Evolutionary conservation across 2,329 filamentous ascomycete genomes (phyloP).

Genomic region (Phoma sp.): DNA sequence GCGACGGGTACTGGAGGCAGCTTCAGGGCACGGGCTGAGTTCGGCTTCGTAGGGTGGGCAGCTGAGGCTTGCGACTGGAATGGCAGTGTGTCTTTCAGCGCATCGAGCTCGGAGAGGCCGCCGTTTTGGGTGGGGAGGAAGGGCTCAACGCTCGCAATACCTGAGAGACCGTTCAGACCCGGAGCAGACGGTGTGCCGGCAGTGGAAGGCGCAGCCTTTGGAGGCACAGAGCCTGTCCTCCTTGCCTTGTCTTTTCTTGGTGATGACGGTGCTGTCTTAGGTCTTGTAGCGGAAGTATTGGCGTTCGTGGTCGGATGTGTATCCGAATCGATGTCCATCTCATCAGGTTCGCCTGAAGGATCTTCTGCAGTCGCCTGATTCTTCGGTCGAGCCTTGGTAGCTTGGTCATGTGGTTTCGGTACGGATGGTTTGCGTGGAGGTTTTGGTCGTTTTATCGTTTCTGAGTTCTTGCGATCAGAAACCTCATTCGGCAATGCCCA

Average conservation of each 20-base stretch:
- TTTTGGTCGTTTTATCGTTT: conserved; percentile 38
- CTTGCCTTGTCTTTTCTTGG: conserved; percentile 7
- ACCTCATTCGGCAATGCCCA: conserved; percentile 49
- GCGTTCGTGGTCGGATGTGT: conserved; percentile 32
- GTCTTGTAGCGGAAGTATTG: conserved; percentile 15
- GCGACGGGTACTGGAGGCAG: conserved; percentile 61
- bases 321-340: conserved; percentile 58
- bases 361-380: conserved; percentile 45
- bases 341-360: conserved; percentile 42
- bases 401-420: conserved; percentile 42
- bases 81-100: conserved; percentile 63
- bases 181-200: conserved; percentile 25
- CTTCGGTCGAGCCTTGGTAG: conserved; percentile 35
- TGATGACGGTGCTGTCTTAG: conserved; percentile 15
- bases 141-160: conserved; percentile 59
- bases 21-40: conserved; percentile 51
- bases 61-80: conserved; percentile 64
- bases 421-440: conserved; percentile 39
- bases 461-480: conserved; percentile 40
- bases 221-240: conserved; percentile 17
- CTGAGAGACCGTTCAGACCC: conserved; percentile 56
- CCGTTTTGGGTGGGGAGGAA: conserved; percentile 55
- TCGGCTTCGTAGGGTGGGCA: conserved; percentile 51
- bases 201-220: conserved; percentile 20
- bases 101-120: conserved; percentile 62